Base-by-base conservation (phyloP, 345 rosid species). In the Linum trigynum region DNA sequence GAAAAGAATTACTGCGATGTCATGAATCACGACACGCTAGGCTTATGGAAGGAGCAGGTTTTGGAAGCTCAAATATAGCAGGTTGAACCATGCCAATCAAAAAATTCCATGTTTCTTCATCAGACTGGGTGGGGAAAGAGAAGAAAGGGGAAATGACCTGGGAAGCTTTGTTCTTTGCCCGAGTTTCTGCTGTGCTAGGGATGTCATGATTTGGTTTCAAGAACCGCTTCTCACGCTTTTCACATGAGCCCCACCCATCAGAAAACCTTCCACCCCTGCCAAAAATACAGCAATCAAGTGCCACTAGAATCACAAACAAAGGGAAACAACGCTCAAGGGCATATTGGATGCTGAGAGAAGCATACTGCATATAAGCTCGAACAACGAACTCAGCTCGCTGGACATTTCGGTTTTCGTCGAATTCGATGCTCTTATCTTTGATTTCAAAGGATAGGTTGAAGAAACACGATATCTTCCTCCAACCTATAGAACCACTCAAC, bases 191-290 rank as follows among this genome's bases (percentile, higher is more conserved):
- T 4, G 97, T 90, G 64, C 91, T 86, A 4, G 96, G 99, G 38
- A 90, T 82, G 64, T 88, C 99, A 40, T 90, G 89, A 80, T 90
- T 94, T 65, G 97, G 97, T 76, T 88, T 86, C 11, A 66, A 55
- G 76, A 90, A 90, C 69, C 83, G 85, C 84, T 90, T 90, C 82
- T 88, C 96, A 37, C 87, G 85, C 62, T 87, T 80, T 59, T 94
- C 97, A 71, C 92, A 94, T 5, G 99, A 94, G 39, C 97, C 96
- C 99, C 99, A 86, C 57, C 99, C 97, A 65, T 94, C 96, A 57
- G 95, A 84, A 57, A 85, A 90, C 75, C 96, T 83, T 40, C 95
- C 91, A 55, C 90, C 87, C 71, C 94, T 86, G 57, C 17, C 51
- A 7, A 66, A 61, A 69, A 23, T 23, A 23, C 32, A 56, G 50